Percentiles rank a stretch among this genome's conserved stretches.
phyloP scores from a whole-genome alignment of 768 basidiomycete species.

The Serendipita indica region DNA sequence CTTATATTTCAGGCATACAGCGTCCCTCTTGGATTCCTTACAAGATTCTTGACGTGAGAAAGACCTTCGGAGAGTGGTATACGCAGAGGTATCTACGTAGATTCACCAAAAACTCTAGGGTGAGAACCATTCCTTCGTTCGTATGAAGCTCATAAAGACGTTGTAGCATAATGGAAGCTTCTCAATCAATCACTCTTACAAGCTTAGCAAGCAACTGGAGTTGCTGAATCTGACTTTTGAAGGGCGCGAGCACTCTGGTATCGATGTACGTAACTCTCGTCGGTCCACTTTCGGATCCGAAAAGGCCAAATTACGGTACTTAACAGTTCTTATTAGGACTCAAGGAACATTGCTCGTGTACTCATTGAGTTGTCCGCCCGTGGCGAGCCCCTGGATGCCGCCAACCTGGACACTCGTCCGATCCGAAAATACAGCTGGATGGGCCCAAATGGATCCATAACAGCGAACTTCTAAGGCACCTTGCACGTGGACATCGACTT shows the following conservation, averaged over 20 bases:
- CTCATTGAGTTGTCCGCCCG: slow-evolving; percentile 60
- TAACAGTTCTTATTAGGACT: slow-evolving; percentile 43
- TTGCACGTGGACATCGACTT: no score
- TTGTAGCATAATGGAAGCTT: background rate
- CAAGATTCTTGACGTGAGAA: slow-evolving; percentile 43
- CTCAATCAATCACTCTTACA: background rate
- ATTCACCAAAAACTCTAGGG: background rate
- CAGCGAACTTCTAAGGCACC: background rate
- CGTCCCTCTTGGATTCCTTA: slow-evolving; percentile 10
- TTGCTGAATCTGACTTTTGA: slow-evolving; percentile 58
- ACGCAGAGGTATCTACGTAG: background rate
- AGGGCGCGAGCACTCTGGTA: slow-evolving; percentile 77
- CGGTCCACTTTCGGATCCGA: background rate
- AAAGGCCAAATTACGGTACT: no score
- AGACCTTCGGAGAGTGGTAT: slow-evolving; percentile 13
- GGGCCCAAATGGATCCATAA: slow-evolving; percentile 29
- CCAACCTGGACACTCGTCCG: slow-evolving; percentile 57
- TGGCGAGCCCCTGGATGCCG: slow-evolving; percentile 48
- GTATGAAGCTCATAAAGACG: background rate
- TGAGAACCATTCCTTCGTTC: background rate
- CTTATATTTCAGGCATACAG: slow-evolving; percentile 63
- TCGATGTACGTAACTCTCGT: slow-evolving; percentile 56
- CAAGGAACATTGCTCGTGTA: slow-evolving; percentile 77
- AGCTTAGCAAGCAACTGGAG: slow-evolving; percentile 59
- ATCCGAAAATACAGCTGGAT: slow-evolving; percentile 72